These are phyloP conservation scores for Crepidotus variabilis DNA, from an alignment of 768 basidiomycete genomes.

Conservation along the genomic window DNA sequence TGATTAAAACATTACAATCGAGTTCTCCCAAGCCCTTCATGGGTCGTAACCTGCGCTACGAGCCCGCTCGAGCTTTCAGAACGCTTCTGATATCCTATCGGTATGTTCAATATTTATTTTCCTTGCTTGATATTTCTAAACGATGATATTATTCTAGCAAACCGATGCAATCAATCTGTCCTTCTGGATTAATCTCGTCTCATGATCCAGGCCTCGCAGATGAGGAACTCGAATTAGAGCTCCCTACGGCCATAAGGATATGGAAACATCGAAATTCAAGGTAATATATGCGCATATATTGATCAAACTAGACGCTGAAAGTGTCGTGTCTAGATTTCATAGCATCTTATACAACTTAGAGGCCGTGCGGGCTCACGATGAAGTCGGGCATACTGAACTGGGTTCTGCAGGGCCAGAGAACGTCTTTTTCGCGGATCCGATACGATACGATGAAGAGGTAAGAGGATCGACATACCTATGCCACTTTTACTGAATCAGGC, in stretches of 20 bases:
- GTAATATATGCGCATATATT: constrained; percentile 28
- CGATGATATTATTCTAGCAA: constrained; percentile 21
- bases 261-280: constrained; percentile 49
- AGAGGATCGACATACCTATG: neutral
- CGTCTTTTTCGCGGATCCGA: constrained; percentile 48
- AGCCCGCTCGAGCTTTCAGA: constrained; percentile 72
- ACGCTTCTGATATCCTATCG: constrained; percentile 75
- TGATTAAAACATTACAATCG: constrained; percentile 59
- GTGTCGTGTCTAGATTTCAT: constrained; percentile 26
- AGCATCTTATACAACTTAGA: constrained; percentile 53
- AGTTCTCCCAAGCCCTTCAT: constrained; percentile 58
- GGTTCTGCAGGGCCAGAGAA: constrained; percentile 18
- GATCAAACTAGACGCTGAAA: neutral
- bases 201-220: constrained; percentile 13
- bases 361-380: constrained; percentile 39
- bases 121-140: neutral
- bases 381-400: constrained; percentile 19
- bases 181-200: constrained; percentile 11
- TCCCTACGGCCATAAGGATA: constrained; percentile 60
- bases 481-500: neutral
- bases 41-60: constrained; percentile 72
- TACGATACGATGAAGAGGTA: constrained; percentile 60
- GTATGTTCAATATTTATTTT: constrained; percentile 5
- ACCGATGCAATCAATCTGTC: constrained; percentile 33
- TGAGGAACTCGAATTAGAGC: constrained; percentile 38